These are phyloP conservation scores for Arabis hirsuta DNA, from an alignment of 345 rosid genomes.

Conservation along the genomic window DNA sequence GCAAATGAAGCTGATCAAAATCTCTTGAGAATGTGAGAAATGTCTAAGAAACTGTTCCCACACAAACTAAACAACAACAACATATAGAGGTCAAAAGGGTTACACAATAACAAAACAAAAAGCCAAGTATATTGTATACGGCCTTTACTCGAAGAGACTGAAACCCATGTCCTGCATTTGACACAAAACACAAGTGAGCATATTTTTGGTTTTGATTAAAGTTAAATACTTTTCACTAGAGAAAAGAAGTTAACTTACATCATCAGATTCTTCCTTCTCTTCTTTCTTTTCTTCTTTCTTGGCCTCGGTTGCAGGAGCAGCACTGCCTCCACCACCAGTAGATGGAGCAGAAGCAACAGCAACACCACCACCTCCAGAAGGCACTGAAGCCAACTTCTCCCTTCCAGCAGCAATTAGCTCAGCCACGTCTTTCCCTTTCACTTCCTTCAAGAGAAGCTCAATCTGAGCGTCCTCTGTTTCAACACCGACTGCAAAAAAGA, in stretches of 20 bases:
- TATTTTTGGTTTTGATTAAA: neutral
- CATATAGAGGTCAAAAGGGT: neutral
- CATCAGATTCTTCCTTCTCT: slow-evolving; percentile 83
- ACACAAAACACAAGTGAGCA: slow-evolving; percentile 4
- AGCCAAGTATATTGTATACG: neutral
- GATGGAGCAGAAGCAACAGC: slow-evolving; percentile 47
- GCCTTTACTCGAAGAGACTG: slow-evolving; percentile 57
- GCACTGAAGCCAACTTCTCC: slow-evolving; percentile 83
- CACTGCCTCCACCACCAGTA: slow-evolving; percentile 48
- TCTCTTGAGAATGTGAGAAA: slow-evolving; percentile 11
- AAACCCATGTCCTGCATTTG: slow-evolving; percentile 68
- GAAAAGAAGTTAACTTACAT: slow-evolving; percentile 49
- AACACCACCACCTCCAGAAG: slow-evolving; percentile 63
- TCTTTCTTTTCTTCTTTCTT: slow-evolving; percentile 84
- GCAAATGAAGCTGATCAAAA: neutral
- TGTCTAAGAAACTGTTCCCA: neutral
- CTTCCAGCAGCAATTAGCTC: slow-evolving; percentile 84
- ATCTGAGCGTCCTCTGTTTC: slow-evolving; percentile 65
- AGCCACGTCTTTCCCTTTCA: slow-evolving; percentile 69
- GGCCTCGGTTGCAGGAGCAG: slow-evolving; percentile 62
- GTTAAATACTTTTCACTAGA: neutral
- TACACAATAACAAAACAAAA: neutral
- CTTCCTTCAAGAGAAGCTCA: slow-evolving; percentile 63
- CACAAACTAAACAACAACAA: slow-evolving; percentile 31
- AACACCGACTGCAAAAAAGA: slow-evolving; percentile 61